Evolutionary conservation across 306 rosid genomes (phyloP).

Genomic region (Betula pendula): DNA sequence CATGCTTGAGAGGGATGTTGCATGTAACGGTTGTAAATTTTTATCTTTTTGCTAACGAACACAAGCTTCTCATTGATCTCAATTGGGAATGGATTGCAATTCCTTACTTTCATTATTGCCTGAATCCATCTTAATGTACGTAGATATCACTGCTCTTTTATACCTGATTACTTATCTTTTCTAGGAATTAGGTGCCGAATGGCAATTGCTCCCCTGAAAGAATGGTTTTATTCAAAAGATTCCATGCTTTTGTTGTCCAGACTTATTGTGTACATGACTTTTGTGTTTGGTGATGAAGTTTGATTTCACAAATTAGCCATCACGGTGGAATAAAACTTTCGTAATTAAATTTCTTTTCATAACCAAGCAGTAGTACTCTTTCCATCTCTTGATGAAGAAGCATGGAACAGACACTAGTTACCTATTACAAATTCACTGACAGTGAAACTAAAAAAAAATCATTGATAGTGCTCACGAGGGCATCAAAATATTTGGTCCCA

Average conservation of each 20-base stretch:
- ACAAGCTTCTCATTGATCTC: background rate
- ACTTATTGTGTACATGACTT: background rate
- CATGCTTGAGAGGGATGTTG: too few relatives aligned
- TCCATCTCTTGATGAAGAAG: background rate
- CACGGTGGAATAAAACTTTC: background rate
- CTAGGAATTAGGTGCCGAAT: background rate
- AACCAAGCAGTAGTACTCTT: background rate
- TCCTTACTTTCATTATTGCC: background rate
- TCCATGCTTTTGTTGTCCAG: background rate
- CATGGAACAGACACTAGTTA: background rate
- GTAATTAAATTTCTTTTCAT: background rate
- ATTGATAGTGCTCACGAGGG: background rate
- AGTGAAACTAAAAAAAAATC: background rate
- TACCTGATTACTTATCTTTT: background rate
- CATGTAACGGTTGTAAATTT: background rate
- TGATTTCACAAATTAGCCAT: background rate
- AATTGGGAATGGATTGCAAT: background rate
- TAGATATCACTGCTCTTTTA: background rate
- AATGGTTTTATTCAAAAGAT: background rate
- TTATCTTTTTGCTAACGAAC: background rate
- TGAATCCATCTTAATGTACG: background rate
- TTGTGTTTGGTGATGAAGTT: background rate
- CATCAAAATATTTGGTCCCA: background rate
- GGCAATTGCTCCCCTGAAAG: background rate
- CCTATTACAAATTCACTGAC: background rate